Conservation (phyloP, 2,329 filamentous ascomycete species). For the Aspergillus proliferans region DNA sequence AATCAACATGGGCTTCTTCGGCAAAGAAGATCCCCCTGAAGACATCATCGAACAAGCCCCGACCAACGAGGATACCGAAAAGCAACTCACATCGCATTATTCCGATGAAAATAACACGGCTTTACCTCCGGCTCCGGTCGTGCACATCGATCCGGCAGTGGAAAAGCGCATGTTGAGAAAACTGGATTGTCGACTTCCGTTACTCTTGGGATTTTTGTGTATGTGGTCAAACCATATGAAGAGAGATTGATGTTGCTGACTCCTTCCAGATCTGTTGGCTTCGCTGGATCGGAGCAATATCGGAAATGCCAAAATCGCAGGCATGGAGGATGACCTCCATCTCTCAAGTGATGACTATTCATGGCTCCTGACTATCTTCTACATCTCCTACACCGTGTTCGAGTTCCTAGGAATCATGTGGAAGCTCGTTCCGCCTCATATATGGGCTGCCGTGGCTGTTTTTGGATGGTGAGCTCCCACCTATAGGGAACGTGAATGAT, state of each 20-base stretch:
- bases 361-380: slow-evolving; percentile 50
- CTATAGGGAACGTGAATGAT: slow-evolving; percentile 7
- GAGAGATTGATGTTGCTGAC: neutral
- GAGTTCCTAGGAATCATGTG: slow-evolving; percentile 40
- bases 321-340: slow-evolving; percentile 46
- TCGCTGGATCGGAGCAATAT: slow-evolving; percentile 49
- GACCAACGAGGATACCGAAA: slow-evolving; percentile 20
- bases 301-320: slow-evolving; percentile 50
- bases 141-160: slow-evolving; percentile 27
- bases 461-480: slow-evolving; percentile 33
- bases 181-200: slow-evolving; percentile 30
- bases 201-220: slow-evolving; percentile 36
- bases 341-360: slow-evolving; percentile 44
- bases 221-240: slow-evolving; percentile 8
- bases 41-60: slow-evolving; percentile 18
- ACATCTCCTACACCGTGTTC: slow-evolving; percentile 44
- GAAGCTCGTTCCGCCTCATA: slow-evolving; percentile 38
- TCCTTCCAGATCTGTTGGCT: slow-evolving; percentile 37
- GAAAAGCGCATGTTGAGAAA: slow-evolving; percentile 33
- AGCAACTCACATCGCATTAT: slow-evolving; percentile 16
- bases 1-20: slow-evolving; percentile 8
- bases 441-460: slow-evolving; percentile 40
- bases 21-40: slow-evolving; percentile 7
- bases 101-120: slow-evolving; percentile 11
- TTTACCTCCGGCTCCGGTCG: slow-evolving; percentile 11